Evolutionary conservation across 2,329 filamentous ascomycete species (phyloP).

Genomic region (Elsinoe batatas): DNA sequence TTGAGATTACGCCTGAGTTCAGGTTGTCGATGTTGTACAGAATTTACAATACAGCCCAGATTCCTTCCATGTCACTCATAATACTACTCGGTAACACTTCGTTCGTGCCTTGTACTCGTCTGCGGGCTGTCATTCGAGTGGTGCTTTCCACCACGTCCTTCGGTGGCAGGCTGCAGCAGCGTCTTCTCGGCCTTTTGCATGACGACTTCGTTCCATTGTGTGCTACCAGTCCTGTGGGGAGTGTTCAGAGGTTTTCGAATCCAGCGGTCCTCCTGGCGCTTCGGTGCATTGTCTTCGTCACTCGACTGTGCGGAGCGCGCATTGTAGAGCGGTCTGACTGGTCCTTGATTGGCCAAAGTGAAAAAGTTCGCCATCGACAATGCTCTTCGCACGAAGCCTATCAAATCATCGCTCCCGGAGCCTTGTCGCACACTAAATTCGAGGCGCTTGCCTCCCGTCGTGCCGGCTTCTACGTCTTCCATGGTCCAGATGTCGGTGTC

Average conservation of each 20-base stretch:
- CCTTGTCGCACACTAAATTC: conserved; percentile 3
- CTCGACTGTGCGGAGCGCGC: neutral
- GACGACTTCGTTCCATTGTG: neutral
- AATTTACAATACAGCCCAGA: neutral
- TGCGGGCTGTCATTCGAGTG: no score
- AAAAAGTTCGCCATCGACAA: conserved; percentile 2
- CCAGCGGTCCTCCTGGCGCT: neutral
- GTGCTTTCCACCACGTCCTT: neutral
- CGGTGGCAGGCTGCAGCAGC: neutral
- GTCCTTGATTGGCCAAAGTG: neutral
- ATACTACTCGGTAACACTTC: neutral
- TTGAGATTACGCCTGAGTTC: neutral
- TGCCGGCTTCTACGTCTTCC: conserved; percentile 9
- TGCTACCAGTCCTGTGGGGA: neutral
- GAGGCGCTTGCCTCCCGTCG: conserved; percentile 13
- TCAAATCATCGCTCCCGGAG: neutral
- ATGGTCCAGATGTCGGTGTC: neutral
- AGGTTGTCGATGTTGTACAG: neutral
- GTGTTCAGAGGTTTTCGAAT: neutral
- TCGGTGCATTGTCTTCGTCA: neutral
- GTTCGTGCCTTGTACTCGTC: neutral
- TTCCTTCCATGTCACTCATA: neutral
- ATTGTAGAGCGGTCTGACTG: neutral
- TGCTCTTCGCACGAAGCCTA: neutral
- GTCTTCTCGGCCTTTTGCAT: neutral